These are phyloP conservation scores for Castanea crenata DNA, from an alignment of 306 rosid species.

Conservation along the genomic window DNA sequence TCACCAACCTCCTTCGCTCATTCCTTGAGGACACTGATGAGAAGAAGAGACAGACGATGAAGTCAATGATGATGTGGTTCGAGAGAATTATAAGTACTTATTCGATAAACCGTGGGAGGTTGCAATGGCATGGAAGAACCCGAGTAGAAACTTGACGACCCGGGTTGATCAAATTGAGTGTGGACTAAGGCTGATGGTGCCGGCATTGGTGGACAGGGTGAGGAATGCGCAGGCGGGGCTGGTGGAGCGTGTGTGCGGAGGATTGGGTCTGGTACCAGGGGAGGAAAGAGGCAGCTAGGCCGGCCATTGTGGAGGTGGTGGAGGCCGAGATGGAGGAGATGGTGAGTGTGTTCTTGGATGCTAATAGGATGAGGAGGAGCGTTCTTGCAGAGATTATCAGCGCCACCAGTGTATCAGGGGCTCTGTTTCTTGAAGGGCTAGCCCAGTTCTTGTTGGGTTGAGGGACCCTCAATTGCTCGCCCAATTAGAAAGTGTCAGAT, in stretches of 20 bases:
- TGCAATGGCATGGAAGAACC: slow-evolving; percentile 48
- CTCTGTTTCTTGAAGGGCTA: slow-evolving; percentile 62
- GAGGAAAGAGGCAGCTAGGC: slow-evolving; percentile 23
- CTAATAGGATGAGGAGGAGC: slow-evolving; percentile 59
- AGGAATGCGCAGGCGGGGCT: slow-evolving; percentile 41
- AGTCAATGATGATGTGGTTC: not conserved
- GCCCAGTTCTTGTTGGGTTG: slow-evolving; percentile 61
- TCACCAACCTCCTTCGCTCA: slow-evolving; percentile 65
- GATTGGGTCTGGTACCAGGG: slow-evolving; percentile 37
- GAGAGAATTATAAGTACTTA: not conserved
- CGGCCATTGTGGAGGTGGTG: slow-evolving; percentile 33
- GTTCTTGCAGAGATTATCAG: slow-evolving; percentile 59
- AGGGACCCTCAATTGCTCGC: slow-evolving; percentile 40
- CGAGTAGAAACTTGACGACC: slow-evolving; percentile 20
- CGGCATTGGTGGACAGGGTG: slow-evolving; percentile 37
- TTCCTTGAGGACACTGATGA: slow-evolving; percentile 35
- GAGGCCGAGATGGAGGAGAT: slow-evolving; percentile 52
- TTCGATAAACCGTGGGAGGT: slow-evolving; percentile 55
- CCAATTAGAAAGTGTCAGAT: slow-evolving; percentile 29
- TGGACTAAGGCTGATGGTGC: slow-evolving; percentile 58
- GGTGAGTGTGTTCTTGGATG: slow-evolving; percentile 54
- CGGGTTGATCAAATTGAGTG: slow-evolving; percentile 59
- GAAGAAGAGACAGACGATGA: slow-evolving; percentile 8
- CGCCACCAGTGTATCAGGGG: slow-evolving; percentile 48
- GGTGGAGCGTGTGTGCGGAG: slow-evolving; percentile 33